Evolutionary conservation across 345 rosid genomes (phyloP).

Genomic region (Rubroshorea leprosula): DNA sequence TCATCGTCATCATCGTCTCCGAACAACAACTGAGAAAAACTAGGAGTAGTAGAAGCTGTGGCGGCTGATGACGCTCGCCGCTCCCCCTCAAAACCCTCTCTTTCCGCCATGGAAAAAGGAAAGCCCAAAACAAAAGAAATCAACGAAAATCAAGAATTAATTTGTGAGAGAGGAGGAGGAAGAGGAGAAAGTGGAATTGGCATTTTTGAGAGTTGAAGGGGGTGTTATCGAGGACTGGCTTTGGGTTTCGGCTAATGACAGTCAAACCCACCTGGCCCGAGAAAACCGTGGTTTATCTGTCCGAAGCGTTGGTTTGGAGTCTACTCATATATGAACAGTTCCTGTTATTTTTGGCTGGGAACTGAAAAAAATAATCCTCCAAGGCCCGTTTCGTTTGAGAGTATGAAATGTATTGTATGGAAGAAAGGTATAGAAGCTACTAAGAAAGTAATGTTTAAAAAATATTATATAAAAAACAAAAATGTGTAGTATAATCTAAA

Average conservation of each 20-base stretch:
- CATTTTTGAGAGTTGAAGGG: not conserved
- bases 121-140: not conserved
- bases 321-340: not conserved
- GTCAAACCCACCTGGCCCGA: conserved; percentile 80
- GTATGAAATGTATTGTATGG: too few relatives aligned
- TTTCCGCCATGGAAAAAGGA: conserved; percentile 36
- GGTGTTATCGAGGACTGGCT: conserved; percentile 26
- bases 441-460: too few relatives aligned
- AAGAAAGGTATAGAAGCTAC: too few relatives aligned
- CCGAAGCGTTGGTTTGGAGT: conserved; percentile 38
- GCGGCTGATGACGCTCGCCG: conserved; percentile 15
- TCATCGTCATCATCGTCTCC: conserved; percentile 29
- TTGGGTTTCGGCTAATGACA: conserved; percentile 31
- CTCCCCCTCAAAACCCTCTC: conserved; percentile 31
- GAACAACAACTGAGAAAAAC: conserved; percentile 65
- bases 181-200: not conserved
- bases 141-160: conserved; percentile 12
- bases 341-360: too few relatives aligned
- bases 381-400: too few relatives aligned
- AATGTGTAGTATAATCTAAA: too few relatives aligned
- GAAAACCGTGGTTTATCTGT: conserved; percentile 71
- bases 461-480: too few relatives aligned
- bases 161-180: not conserved
- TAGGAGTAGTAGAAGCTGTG: conserved; percentile 16
- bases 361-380: too few relatives aligned